A percentile compares a stretch with the other conserved stretches of the same genome.
Conservation (phyloP, 495 filamentous ascomycete species). For the Penicillium paxilli region DNA sequence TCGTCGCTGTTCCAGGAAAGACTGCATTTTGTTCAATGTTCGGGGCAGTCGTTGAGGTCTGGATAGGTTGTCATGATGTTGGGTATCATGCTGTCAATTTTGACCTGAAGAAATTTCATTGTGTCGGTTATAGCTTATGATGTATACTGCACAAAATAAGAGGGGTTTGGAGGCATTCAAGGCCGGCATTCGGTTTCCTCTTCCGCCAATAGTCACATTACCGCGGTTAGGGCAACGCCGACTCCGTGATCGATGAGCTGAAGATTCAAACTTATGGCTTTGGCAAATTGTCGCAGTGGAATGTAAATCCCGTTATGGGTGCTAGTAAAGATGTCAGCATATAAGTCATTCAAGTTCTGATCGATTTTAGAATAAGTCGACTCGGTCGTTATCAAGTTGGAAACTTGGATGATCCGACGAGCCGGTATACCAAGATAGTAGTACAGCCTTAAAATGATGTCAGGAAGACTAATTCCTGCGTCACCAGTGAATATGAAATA, state of each 20-base stretch:
- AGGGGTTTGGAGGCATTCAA: neutral
- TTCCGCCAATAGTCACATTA: slow-evolving; percentile 14
- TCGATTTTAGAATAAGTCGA: too few species aligned
- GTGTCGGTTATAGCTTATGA: slow-evolving; percentile 6
- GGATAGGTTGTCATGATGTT: too few species aligned
- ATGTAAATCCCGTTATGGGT: too few species aligned
- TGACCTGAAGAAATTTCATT: neutral
- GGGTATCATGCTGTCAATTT: neutral
- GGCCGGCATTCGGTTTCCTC: slow-evolving; percentile 4
- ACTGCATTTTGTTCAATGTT: slow-evolving; percentile 27
- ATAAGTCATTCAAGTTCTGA: neutral
- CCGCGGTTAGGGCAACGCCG: neutral
- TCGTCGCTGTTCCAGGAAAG: slow-evolving; percentile 34
- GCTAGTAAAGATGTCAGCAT: neutral
- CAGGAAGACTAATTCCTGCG: slow-evolving; percentile 10
- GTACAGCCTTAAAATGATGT: slow-evolving; percentile 25
- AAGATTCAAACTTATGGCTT: too few species aligned
- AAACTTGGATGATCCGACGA: too few species aligned
- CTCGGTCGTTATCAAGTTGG: too few species aligned
- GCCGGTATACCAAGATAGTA: too few species aligned
- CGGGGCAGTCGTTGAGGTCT: neutral
- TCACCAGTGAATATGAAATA: slow-evolving; percentile 2
- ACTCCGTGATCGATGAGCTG: too few species aligned
- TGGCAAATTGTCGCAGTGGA: too few species aligned
- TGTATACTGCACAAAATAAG: neutral